These are phyloP conservation scores for Funneliformis caledonium DNA, from an alignment of 371 early-diverging fungal species.

Conservation along the genomic window DNA sequence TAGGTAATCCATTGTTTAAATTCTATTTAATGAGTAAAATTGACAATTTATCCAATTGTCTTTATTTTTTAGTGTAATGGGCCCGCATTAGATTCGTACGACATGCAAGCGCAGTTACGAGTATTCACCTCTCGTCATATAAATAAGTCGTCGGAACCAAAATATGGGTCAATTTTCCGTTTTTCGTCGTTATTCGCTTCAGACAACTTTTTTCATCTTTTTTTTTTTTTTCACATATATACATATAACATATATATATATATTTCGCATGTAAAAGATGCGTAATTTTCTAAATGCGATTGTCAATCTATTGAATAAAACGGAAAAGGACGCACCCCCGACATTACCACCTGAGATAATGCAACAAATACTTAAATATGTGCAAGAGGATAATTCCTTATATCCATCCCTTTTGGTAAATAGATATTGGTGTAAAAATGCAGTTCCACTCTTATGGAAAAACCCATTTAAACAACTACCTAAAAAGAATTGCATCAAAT, in stretches of 20 bases:
- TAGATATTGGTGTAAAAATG: slow-evolving; percentile 27
- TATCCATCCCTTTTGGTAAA: slow-evolving; percentile 26
- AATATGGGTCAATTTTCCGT: neutral
- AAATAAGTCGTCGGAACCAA: neutral
- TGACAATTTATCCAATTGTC: too few relatives aligned
- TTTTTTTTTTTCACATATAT: neutral
- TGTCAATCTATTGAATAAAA: neutral
- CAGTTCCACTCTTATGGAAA: slow-evolving; percentile 12
- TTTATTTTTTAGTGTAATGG: too few relatives aligned
- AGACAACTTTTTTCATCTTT: neutral
- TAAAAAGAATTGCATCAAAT: neutral
- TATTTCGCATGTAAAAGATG: neutral
- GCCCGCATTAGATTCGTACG: neutral
- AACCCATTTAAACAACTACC: slow-evolving; percentile 17
- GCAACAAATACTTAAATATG: neutral
- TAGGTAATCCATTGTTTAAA: neutral
- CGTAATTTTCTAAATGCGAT: neutral
- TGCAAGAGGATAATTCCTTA: neutral
- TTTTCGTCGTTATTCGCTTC: neutral
- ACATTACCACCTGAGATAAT: neutral
- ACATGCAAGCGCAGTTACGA: neutral
- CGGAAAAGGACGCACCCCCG: neutral
- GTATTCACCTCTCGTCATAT: neutral
- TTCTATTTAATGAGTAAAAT: too few relatives aligned
- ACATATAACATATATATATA: too few relatives aligned